Percentiles rank a stretch among this genome's conserved stretches.
These are phyloP conservation scores for Chlorella sp. DNA, from an alignment of 139 green algal genomes.

Conservation along the genomic window DNA sequence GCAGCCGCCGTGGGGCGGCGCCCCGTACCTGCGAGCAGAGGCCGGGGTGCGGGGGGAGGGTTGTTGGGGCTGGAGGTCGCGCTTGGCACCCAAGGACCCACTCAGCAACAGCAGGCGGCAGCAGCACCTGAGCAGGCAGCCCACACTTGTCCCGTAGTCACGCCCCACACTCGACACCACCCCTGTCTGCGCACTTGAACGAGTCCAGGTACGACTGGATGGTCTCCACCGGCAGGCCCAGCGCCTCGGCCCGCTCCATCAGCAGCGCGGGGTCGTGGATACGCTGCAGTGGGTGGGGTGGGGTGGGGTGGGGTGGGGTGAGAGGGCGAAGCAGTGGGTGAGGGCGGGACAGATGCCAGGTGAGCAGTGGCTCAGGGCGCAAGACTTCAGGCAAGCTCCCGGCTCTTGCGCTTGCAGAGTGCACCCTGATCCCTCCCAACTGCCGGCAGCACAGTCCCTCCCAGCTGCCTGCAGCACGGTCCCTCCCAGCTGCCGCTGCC, in stretches of 20 bases:
- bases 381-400: not conserved
- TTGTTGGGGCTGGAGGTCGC: not conserved
- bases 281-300: conserved; percentile 43
- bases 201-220: conserved; percentile 95
- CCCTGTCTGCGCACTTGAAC: conserved; percentile 77
- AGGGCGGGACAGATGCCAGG: not conserved
- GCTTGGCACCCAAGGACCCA: not conserved
- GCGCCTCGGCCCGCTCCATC: conserved; percentile 65
- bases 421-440: not conserved
- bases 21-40: conserved; percentile 64
- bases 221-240: conserved; percentile 78
- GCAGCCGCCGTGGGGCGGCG: conserved; percentile 88
- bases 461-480: not conserved
- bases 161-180: not conserved
- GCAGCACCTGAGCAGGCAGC: too few species aligned
- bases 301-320: not conserved
- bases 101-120: too few species aligned
- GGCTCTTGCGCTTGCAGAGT: not conserved
- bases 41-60: not conserved
- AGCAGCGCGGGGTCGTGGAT: conserved; percentile 95
- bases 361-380: not conserved
- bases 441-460: not conserved
- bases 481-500: too few species aligned
- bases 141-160: too few species aligned
- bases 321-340: not conserved